phyloP scores from a whole-genome alignment of 2,329 filamentous ascomycete genomes.

The Mycosphaerella arachidis region DNA sequence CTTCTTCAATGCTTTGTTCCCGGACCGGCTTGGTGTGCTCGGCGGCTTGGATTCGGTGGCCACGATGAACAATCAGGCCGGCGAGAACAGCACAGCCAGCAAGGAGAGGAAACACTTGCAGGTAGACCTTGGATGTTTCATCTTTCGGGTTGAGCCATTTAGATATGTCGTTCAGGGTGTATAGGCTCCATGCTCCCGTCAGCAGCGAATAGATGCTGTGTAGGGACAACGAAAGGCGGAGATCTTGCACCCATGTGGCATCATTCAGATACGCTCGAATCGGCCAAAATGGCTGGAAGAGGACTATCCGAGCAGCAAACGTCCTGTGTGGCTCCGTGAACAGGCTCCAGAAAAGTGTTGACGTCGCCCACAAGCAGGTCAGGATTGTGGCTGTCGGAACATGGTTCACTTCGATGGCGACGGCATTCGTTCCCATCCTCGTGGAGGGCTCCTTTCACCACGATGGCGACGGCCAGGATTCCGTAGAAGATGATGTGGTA shows the following conservation, averaged over 20 bases:
- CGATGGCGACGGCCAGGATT: not conserved
- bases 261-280: slow-evolving; percentile 22
- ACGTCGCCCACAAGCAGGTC: slow-evolving; percentile 24
- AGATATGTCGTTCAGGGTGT: slow-evolving; percentile 5
- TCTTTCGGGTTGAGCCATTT: slow-evolving; percentile 13
- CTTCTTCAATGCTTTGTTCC: slow-evolving; percentile 28
- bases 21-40: slow-evolving; percentile 11
- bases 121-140: slow-evolving; percentile 22
- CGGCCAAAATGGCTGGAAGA: slow-evolving; percentile 31
- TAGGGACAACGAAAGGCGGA: slow-evolving; percentile 21
- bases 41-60: slow-evolving; percentile 19
- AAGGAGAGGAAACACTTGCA: slow-evolving; percentile 27
- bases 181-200: slow-evolving; percentile 24
- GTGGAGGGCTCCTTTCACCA: not conserved
- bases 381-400: slow-evolving; percentile 15
- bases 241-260: slow-evolving; percentile 26
- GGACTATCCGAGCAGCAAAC: slow-evolving; percentile 26
- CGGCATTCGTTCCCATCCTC: slow-evolving; percentile 1
- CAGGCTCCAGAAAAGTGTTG: slow-evolving; percentile 30
- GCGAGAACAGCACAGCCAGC: slow-evolving; percentile 27
- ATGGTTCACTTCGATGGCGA: not conserved
- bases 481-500: not conserved
- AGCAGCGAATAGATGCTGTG: slow-evolving; percentile 25
- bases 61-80: slow-evolving; percentile 28
- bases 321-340: slow-evolving; percentile 30